These are phyloP conservation scores for Candida schatavii DNA, from an alignment of 805 yeast genomes.

Conservation along the genomic window DNA sequence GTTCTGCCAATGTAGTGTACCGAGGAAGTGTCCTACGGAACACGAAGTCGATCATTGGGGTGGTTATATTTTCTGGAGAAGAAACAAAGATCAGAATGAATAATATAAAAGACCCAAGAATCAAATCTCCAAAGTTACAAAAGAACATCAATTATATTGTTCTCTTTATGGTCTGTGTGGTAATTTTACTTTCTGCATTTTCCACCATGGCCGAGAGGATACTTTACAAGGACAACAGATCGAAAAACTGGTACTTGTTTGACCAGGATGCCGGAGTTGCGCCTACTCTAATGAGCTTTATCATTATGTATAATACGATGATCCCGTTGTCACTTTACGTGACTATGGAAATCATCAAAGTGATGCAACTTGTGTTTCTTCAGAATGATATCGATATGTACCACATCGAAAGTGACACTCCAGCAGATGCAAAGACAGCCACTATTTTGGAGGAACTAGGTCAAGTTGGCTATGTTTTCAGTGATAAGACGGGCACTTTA, in stretches of 20 bases:
- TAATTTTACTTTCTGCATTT: slow-evolving; percentile 68
- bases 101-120: slow-evolving; percentile 83
- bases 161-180: slow-evolving; percentile 82
- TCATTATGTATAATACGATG: slow-evolving; percentile 95
- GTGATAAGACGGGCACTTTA: slow-evolving; percentile 96
- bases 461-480: slow-evolving; percentile 90
- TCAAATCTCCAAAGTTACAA: slow-evolving; percentile 92
- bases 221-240: slow-evolving; percentile 37
- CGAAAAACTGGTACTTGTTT: slow-evolving; percentile 66
- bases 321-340: slow-evolving; percentile 94
- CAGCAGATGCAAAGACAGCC: slow-evolving; percentile 93
- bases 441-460: slow-evolving; percentile 95
- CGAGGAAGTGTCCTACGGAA: slow-evolving; percentile 90
- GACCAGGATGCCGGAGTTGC: slow-evolving; percentile 79
- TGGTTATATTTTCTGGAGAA: slow-evolving; percentile 91
- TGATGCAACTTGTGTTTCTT: slow-evolving; percentile 74
- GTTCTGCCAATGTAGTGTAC: slow-evolving; percentile 79
- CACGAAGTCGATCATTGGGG: slow-evolving; percentile 69
- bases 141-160: slow-evolving; percentile 79
- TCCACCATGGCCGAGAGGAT: slow-evolving; percentile 78
- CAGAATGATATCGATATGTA: slow-evolving; percentile 96
- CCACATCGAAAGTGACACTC: slow-evolving; percentile 77
- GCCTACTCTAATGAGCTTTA: slow-evolving; percentile 90
- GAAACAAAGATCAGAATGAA: slow-evolving; percentile 96
- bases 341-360: slow-evolving; percentile 93